Evolutionary conservation across 805 yeast genomes (phyloP).

Genomic region (Peterozyma xylosa): DNA sequence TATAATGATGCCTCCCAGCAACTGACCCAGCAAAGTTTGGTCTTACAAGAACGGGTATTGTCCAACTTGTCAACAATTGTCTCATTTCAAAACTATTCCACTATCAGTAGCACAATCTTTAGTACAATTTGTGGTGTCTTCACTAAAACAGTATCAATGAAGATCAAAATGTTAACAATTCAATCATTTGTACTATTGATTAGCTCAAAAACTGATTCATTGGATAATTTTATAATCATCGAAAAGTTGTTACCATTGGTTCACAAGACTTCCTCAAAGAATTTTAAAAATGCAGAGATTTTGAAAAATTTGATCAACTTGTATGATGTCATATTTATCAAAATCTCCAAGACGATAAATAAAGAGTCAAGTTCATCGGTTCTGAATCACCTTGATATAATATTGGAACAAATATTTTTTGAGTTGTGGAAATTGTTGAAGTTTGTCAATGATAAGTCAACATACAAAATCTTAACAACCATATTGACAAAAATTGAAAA

Average conservation of each 20-base stretch:
- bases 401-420: slow-evolving; percentile 22
- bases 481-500: slow-evolving; percentile 12
- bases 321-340: slow-evolving; percentile 21
- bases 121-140: slow-evolving; percentile 69
- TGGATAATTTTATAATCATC: slow-evolving; percentile 63
- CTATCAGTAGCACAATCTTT: slow-evolving; percentile 66
- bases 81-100: slow-evolving; percentile 33
- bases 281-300: slow-evolving; percentile 21
- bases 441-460: slow-evolving; percentile 12
- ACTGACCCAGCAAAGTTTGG: slow-evolving; percentile 13
- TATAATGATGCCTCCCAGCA: slow-evolving; percentile 11
- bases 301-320: slow-evolving; percentile 20
- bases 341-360: slow-evolving; percentile 14
- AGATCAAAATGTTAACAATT: slow-evolving; percentile 67
- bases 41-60: slow-evolving; percentile 26
- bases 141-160: slow-evolving; percentile 75
- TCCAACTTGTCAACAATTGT: slow-evolving; percentile 17
- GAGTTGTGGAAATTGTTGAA: slow-evolving; percentile 25
- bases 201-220: slow-evolving; percentile 34
- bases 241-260: slow-evolving; percentile 82
- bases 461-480: slow-evolving; percentile 13
- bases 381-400: slow-evolving; percentile 11
- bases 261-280: slow-evolving; percentile 24
- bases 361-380: slow-evolving; percentile 17
- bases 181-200: slow-evolving; percentile 52